Base-by-base conservation (phyloP, 306 rosid species). In the Vigna nakashimae region DNA sequence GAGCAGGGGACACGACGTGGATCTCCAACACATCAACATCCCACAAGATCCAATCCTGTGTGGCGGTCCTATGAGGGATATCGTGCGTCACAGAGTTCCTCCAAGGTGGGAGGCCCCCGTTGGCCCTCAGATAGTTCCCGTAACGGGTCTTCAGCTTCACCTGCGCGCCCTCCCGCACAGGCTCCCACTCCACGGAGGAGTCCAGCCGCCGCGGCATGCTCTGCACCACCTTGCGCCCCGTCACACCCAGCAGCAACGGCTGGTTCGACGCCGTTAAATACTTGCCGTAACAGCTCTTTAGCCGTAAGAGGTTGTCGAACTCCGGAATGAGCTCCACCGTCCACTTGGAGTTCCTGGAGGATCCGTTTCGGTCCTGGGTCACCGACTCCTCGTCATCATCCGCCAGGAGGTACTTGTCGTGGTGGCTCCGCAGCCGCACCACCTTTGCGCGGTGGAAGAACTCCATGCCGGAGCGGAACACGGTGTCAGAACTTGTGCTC, bases 41-140 rank as follows among this genome's bases (percentile, higher is more conserved):
- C 98, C 97, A 94, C 26, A 92, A 51, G 66, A 94, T 67, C 97
- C 98, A 94, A 64, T 94, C 97, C 76, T 90, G 98, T 0, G 94
- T 92, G 1, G 91, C 50, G 7, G 91, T 86, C 75, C 97, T 66
- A 34, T 87, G 92, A 0, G 98, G 98, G 46, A 90, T 56, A 68
- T 94, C 98, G 67, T 90, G 96, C 1, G 98, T 94, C 26, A 94
- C 91, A 5, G 94, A 89, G 88, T 94, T 91, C 18, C 98, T 64
- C 98, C 98, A 94, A 6, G 97, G 97, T 0, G 98, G 98, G 24
- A 91, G 16, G 0, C 96, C 97, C 0, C 96, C 97, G 46, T 91
- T 94, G 8, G 96, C 98, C 12, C 98, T 76, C n/a, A 94, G 66
- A 69, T 90, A 94, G 42, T 94, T 73, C 0, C 94, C 98, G 32